Percentiles rank a stretch among this genome's conserved stretches.
Evolutionary conservation across 169 alveolate species (phyloP).

Genomic region (Plasmodium cynomolgi): DNA sequence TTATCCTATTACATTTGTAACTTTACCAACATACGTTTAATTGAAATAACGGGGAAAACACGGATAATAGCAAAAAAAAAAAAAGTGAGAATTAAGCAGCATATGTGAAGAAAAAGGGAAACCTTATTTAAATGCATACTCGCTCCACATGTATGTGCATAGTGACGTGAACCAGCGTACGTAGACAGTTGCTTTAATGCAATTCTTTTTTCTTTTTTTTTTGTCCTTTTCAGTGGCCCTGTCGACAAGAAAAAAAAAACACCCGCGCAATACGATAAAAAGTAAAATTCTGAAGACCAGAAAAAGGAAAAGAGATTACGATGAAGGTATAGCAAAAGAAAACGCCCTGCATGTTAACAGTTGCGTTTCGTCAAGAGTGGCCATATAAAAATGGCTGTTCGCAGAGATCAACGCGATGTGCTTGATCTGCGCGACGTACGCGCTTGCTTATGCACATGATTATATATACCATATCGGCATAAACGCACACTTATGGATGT

Average conservation of each 20-base stretch:
- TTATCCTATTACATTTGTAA: background rate
- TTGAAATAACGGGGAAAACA: background rate
- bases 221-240: slow-evolving; percentile 23
- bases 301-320: slow-evolving; percentile 65
- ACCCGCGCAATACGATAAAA: slow-evolving; percentile 73
- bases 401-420: background rate
- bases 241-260: slow-evolving; percentile 69
- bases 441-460: background rate
- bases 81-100: background rate
- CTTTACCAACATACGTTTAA: background rate
- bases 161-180: background rate
- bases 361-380: background rate
- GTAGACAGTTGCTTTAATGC: background rate
- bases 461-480: background rate
- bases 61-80: background rate
- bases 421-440: background rate
- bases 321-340: slow-evolving; percentile 45
- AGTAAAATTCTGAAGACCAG: slow-evolving; percentile 60
- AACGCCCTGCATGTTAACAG: background rate
- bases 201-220: background rate
- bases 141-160: background rate
- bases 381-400: background rate
- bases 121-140: background rate
- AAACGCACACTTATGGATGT: background rate
- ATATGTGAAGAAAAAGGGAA: background rate